A percentile compares a stretch with the other conserved stretches of the same genome.
Conservation (phyloP, 805 yeast species). For the Candida ulmi region DNA sequence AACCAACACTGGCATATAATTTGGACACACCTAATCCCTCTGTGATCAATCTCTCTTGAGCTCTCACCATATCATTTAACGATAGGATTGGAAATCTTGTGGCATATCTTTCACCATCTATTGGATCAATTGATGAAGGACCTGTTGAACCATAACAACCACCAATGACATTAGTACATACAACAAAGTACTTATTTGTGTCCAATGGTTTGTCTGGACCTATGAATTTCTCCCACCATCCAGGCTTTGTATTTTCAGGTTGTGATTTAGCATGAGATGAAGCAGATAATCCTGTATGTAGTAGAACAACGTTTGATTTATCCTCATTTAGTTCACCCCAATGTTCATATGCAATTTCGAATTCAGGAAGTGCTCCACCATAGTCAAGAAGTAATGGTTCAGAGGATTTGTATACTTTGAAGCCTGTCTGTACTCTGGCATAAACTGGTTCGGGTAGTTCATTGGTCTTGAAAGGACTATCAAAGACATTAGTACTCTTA, state of each 20-base stretch:
- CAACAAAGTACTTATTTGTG: slow-evolving; percentile 72
- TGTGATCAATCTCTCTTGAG: slow-evolving; percentile 66
- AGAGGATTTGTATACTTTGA: slow-evolving; percentile 46
- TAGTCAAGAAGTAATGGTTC: slow-evolving; percentile 70
- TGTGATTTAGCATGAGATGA: slow-evolving; percentile 92
- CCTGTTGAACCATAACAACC: slow-evolving; percentile 97
- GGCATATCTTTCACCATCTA: slow-evolving; percentile 59
- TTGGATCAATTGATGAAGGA: slow-evolving; percentile 76
- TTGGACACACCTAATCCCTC: slow-evolving; percentile 58
- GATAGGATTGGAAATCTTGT: slow-evolving; percentile 85
- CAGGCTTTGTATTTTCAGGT: slow-evolving; percentile 57
- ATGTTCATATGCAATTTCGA: slow-evolving; percentile 83
- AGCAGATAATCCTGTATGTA: slow-evolving; percentile 91
- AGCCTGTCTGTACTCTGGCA: slow-evolving; percentile 63
- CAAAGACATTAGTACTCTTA: slow-evolving; percentile 4
- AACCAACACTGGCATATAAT: slow-evolving; percentile 77
- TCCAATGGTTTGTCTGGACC: slow-evolving; percentile 79
- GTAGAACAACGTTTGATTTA: slow-evolving; percentile 65
- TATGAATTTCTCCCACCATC: slow-evolving; percentile 96
- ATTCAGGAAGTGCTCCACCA: slow-evolving; percentile 73
- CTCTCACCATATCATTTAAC: slow-evolving; percentile 85
- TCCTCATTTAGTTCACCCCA: slow-evolving; percentile 74
- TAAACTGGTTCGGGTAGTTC: slow-evolving; percentile 87
- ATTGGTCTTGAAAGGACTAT: slow-evolving; percentile 18
- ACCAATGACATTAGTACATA: slow-evolving; percentile 89